These are phyloP conservation scores for Daldinia grandis DNA, from an alignment of 495 filamentous ascomycete species.

Conservation along the genomic window DNA sequence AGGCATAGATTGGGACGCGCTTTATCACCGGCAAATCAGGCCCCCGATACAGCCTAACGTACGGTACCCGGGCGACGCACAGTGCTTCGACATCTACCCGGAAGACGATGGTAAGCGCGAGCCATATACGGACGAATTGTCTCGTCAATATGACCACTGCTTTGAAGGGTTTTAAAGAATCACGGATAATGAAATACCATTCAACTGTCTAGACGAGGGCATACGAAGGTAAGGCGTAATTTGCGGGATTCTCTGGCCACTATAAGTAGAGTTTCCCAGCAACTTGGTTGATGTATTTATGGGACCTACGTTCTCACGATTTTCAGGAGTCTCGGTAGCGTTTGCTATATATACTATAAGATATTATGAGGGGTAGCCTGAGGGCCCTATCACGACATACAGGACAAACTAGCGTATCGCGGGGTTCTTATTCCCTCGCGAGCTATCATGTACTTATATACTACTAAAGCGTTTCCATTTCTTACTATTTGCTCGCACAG, in stretches of 20 bases:
- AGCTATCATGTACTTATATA: slow-evolving; percentile 14
- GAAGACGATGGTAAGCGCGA: slow-evolving; percentile 63
- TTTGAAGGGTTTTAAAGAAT: slow-evolving; percentile 78
- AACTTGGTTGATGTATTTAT: slow-evolving; percentile 19
- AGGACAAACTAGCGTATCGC: background rate
- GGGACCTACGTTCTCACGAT: slow-evolving; percentile 18
- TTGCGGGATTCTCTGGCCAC: background rate
- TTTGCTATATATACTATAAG: slow-evolving; percentile 29
- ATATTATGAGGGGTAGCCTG: slow-evolving; percentile 21
- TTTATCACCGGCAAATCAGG: slow-evolving; percentile 72
- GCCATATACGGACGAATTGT: slow-evolving; percentile 77
- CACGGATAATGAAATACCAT: background rate
- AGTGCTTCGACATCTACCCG: slow-evolving; percentile 90
- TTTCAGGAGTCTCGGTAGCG: slow-evolving; percentile 27
- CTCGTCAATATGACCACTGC: slow-evolving; percentile 73
- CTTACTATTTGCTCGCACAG: background rate
- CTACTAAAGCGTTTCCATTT: background rate
- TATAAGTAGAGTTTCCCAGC: background rate
- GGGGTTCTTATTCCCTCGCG: background rate
- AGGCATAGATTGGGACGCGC: slow-evolving; percentile 83
- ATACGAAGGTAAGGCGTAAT: slow-evolving; percentile 3
- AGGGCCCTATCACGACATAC: slow-evolving; percentile 2
- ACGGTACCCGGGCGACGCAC: slow-evolving; percentile 79
- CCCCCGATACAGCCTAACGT: slow-evolving; percentile 90
- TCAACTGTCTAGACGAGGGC: slow-evolving; percentile 11